Conservation (phyloP, 164 flowering plant genomes). For the Warburgia ugandensis region DNA sequence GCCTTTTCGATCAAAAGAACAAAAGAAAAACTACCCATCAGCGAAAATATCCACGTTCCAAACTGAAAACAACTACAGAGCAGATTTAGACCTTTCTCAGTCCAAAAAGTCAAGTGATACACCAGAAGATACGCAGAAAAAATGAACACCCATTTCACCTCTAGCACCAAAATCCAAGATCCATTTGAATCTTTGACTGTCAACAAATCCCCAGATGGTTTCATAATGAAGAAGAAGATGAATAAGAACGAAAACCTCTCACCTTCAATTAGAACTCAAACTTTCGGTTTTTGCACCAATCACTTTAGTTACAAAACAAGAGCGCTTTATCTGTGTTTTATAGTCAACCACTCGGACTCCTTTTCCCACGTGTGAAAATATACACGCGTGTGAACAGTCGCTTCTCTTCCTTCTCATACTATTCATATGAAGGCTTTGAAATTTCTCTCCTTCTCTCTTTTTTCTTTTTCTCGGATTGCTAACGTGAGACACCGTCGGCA, state of each 20-base stretch:
- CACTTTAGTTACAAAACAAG: background rate
- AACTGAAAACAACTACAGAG: too few relatives aligned
- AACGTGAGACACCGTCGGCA: background rate
- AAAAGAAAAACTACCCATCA: too few relatives aligned
- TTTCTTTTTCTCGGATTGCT: background rate
- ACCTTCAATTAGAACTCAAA: background rate
- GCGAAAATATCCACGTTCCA: too few relatives aligned
- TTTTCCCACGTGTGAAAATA: conserved; percentile 4
- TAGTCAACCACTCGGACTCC: background rate
- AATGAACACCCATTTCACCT: conserved; percentile 1
- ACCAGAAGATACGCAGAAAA: too few relatives aligned
- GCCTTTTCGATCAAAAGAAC: too few relatives aligned
- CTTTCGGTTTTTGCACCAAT: background rate
- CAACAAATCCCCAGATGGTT: background rate
- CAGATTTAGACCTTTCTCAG: too few relatives aligned
- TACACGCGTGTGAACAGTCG: conserved; percentile 1
- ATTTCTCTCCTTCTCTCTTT: background rate
- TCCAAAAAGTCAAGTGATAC: too few relatives aligned
- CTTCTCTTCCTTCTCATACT: background rate
- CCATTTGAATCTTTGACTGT: background rate
- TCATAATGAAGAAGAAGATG: background rate
- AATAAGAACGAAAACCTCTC: background rate
- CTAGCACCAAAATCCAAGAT: background rate
- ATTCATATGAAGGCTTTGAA: background rate
- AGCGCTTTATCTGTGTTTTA: background rate